Base-by-base conservation (phyloP, 2,329 filamentous ascomycete genomes). In the Pseudodiploospora longispora region DNA sequence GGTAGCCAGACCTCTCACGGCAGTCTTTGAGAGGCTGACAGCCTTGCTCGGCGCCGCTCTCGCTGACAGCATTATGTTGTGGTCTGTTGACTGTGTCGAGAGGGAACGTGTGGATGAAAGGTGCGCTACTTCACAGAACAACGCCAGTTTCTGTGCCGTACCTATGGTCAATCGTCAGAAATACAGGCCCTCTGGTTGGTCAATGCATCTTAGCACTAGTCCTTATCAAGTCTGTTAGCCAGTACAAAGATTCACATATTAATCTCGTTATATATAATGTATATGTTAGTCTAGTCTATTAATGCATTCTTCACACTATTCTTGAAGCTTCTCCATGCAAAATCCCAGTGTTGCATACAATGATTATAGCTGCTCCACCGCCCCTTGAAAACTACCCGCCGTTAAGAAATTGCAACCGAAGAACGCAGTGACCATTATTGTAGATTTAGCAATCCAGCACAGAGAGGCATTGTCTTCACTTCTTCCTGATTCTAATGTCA, bases 1-100 rank as follows among this genome's bases (percentile, higher is more conserved):
- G 49, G 86, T 88, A 59, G 87, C 87, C 70, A 96, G 85, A 55
- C 77, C 76, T 65, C 91, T 83, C 55, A 70, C 67, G 59, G 66
- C 61, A 52, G 66, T 65, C 57, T 65, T 63, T 58, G 69, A 69
- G 57, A 66, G 60, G 52, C 52, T 60, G 52, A 61, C 62, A 50
- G 59, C 62, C 59, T 60, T 61, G 48, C 54, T 61, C 41, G 65
- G 61, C 55, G 64, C 62, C 57, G 65, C 59, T 65, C 63, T 65
- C 55, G 65, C 64, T 52, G 70, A 66, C 61, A 72, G 64, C 68
- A 71, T 70, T 55, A 56, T 63, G 57, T 58, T 54, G 52, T 55
- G 47, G 56, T 59, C 56, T 55, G 52, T 51, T 59, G 53, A 55
- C 49, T 56, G 52, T 59, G 53, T 57, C 46, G 40, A 51, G 56